Evolutionary conservation across 2,329 filamentous ascomycete genomes (phyloP).

Genomic region (Byssoonygena ceratinophila): DNA sequence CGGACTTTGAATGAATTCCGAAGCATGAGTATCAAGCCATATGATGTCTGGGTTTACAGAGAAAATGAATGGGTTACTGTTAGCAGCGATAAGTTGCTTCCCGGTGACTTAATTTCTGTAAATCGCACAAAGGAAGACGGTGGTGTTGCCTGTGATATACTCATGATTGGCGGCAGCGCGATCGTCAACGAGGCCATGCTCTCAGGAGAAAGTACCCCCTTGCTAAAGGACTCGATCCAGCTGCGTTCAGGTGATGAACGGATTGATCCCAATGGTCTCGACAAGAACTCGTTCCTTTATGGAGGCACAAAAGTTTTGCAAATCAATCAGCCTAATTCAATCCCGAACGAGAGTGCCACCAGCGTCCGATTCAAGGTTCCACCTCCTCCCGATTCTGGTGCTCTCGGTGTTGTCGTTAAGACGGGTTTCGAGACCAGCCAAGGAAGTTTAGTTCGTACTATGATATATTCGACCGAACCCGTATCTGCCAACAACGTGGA

Average conservation of each 20-base stretch:
- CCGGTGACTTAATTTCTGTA: slow-evolving; percentile 86
- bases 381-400: slow-evolving; percentile 81
- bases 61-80: slow-evolving; percentile 79
- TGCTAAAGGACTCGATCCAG: slow-evolving; percentile 91
- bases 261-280: slow-evolving; percentile 79
- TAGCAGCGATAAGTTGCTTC: slow-evolving; percentile 80
- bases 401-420: slow-evolving; percentile 87
- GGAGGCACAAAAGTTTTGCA: slow-evolving; percentile 97
- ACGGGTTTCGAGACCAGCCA: slow-evolving; percentile 98
- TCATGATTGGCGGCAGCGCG: slow-evolving; percentile 84
- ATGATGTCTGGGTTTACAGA: slow-evolving; percentile 84
- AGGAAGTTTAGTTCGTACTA: slow-evolving; percentile 91
- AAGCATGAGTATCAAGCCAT: slow-evolving; percentile 98
- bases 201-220: slow-evolving; percentile 91
- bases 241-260: slow-evolving; percentile 69
- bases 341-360: slow-evolving; percentile 54
- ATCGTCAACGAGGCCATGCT: slow-evolving; percentile 99
- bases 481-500: slow-evolving; percentile 98
- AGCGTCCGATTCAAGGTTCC: slow-evolving; percentile 54
- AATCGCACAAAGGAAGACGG: slow-evolving; percentile 92
- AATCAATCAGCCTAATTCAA: slow-evolving; percentile 73
- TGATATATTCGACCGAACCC: slow-evolving; percentile 98
- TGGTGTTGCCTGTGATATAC: slow-evolving; percentile 93
- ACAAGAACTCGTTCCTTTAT: slow-evolving; percentile 95
- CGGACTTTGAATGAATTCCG: slow-evolving; percentile 92